These are phyloP conservation scores for Scutellaria baicalensis DNA, from an alignment of 257 asterid species.

Conservation along the genomic window DNA sequence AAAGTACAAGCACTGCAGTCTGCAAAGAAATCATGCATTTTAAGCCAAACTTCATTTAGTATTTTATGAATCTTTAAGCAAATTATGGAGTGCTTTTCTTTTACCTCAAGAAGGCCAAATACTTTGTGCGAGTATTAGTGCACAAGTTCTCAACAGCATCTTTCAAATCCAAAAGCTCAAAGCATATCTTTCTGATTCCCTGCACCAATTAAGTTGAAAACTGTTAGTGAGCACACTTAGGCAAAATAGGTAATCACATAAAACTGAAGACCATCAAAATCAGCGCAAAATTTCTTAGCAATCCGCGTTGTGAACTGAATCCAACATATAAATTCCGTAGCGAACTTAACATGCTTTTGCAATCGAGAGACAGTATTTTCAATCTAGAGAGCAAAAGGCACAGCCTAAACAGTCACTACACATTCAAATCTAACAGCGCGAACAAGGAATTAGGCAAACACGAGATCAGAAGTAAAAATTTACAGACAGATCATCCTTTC, in stretches of 20 bases:
- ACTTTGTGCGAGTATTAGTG: conserved; percentile 76
- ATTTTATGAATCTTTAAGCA: not conserved
- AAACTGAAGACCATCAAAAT: not conserved
- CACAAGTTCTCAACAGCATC: conserved; percentile 96
- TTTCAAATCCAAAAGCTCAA: conserved; percentile 97
- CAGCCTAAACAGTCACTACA: not conserved
- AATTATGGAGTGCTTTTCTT: not conserved
- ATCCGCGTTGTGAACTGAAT: not conserved
- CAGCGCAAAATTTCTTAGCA: not conserved
- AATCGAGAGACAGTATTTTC: not conserved
- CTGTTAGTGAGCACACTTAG: not conserved
- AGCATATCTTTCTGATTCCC: conserved; percentile 97
- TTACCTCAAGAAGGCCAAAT: conserved; percentile 88
- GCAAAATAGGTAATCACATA: not conserved
- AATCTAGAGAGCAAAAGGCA: not conserved
- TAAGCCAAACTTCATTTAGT: not conserved
- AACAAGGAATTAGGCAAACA: not conserved
- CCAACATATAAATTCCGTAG: not conserved
- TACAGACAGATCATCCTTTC: not conserved
- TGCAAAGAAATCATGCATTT: not conserved
- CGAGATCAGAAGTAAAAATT: not conserved
- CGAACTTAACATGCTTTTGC: not conserved
- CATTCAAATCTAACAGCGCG: not conserved
- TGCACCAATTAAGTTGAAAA: conserved; percentile 20
- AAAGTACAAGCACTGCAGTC: not conserved